Conservation (phyloP, 2,329 filamentous ascomycete genomes). For the Onygenales sp. region DNA sequence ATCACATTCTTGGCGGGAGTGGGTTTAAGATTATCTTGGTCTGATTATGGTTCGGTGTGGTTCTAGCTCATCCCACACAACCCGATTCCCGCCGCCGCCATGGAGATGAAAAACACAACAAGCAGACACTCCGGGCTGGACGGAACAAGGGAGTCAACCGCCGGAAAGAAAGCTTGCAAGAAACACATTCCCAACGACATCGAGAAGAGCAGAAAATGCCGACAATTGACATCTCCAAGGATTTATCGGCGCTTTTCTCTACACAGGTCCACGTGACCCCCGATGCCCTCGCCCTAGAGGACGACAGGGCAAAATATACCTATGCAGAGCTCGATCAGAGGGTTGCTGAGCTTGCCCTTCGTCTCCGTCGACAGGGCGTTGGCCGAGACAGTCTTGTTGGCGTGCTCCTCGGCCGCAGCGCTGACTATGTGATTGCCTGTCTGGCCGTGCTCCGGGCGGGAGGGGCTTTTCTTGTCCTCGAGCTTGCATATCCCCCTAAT, state of each 20-base stretch:
- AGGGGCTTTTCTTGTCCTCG: constrained; percentile 70
- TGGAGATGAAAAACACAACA: too few relatives aligned
- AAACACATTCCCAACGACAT: background rate
- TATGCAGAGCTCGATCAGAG: constrained; percentile 63
- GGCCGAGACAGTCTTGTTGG: constrained; percentile 65
- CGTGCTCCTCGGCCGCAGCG: constrained; percentile 64
- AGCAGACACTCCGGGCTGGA: too few relatives aligned
- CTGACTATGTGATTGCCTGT: constrained; percentile 70
- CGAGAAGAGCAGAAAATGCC: background rate
- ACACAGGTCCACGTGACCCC: constrained; percentile 61
- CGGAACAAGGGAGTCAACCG: background rate
- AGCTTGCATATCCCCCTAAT: constrained; percentile 67
- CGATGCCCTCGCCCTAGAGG: constrained; percentile 61
- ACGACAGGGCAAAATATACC: constrained; percentile 57
- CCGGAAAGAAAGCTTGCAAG: background rate
- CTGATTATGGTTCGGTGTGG: too few relatives aligned
- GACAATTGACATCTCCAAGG: constrained; percentile 59
- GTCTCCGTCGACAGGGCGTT: constrained; percentile 57
- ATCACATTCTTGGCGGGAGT: too few relatives aligned
- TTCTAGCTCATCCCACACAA: too few relatives aligned
- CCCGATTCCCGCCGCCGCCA: too few relatives aligned
- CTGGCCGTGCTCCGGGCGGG: constrained; percentile 69
- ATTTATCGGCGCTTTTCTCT: constrained; percentile 62
- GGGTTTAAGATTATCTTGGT: too few relatives aligned
- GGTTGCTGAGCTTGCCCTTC: constrained; percentile 54